A percentile compares a stretch with the other conserved stretches of the same genome.
These are phyloP conservation scores for Theobroma cacao DNA, from an alignment of 345 rosid genomes.

Conservation along the genomic window DNA sequence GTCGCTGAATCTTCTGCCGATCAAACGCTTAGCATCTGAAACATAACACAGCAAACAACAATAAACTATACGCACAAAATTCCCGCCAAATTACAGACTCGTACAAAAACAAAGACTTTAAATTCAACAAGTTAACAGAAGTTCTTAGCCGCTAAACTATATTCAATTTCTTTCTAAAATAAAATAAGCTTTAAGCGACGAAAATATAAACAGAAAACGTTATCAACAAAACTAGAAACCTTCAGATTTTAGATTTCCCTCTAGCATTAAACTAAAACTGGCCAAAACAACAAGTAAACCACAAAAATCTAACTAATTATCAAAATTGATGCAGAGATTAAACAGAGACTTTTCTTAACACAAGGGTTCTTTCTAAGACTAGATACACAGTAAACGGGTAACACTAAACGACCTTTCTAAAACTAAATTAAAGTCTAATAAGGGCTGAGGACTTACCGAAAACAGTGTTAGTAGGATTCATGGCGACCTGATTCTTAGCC, in stretches of 20 bases:
- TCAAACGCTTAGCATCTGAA: conserved; percentile 45
- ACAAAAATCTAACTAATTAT: not conserved
- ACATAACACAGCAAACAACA: not conserved
- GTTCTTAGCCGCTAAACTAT: too few relatives aligned
- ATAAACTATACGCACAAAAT: too few relatives aligned
- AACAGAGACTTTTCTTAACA: not conserved
- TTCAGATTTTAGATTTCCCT: not conserved
- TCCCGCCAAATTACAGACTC: not conserved
- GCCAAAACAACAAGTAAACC: not conserved
- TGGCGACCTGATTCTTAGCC: conserved; percentile 64
- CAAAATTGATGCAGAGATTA: not conserved
- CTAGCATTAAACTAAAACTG: not conserved
- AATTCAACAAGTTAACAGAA: too few relatives aligned
- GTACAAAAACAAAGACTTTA: not conserved
- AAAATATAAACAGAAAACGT: not conserved
- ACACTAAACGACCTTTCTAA: not conserved
- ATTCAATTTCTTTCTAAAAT: too few relatives aligned
- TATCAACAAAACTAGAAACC: not conserved
- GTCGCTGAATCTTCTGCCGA: conserved; percentile 43
- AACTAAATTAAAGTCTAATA: not conserved
- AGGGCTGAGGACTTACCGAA: conserved; percentile 35
- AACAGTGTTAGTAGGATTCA: conserved; percentile 60
- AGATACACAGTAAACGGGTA: not conserved
- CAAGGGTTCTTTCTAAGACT: too few relatives aligned
- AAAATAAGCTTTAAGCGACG: too few relatives aligned